phyloP scores from a whole-genome alignment of 2,329 filamentous ascomycete species.

The Aspergillus ibericus region DNA sequence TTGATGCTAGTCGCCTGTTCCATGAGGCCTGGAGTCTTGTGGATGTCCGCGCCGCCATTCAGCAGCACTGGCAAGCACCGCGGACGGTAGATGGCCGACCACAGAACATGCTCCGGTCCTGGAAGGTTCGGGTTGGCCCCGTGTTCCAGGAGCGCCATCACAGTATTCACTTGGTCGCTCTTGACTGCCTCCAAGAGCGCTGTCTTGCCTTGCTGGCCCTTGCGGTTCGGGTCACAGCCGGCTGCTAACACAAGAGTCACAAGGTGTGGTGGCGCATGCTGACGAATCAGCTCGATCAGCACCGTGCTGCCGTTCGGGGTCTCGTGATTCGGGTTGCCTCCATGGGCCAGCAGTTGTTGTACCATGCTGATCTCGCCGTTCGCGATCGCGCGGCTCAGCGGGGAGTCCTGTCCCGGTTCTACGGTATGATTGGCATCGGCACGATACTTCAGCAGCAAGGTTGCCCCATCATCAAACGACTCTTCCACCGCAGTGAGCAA shows the following conservation, averaged over 20 bases:
- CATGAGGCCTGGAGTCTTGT: conserved; percentile 63
- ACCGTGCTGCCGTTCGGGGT: conserved; percentile 61
- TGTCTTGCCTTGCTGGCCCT: conserved; percentile 63
- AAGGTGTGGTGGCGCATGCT: conserved; percentile 55
- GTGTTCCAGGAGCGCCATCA: conserved; percentile 56
- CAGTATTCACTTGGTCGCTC: conserved; percentile 57
- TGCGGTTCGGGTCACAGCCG: conserved; percentile 58
- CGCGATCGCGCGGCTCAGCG: conserved; percentile 53
- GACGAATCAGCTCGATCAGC: conserved; percentile 61
- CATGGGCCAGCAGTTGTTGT: conserved; percentile 62
- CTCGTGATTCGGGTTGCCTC: conserved; percentile 57
- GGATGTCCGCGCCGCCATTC: conserved; percentile 58
- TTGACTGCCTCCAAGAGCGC: conserved; percentile 64
- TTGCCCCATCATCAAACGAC: conserved; percentile 58
- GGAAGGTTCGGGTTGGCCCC: conserved; percentile 68
- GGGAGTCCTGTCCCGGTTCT: conserved; percentile 55
- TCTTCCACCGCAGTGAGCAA: conserved; percentile 54
- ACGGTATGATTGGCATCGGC: conserved; percentile 57
- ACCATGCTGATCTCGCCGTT: conserved; percentile 58
- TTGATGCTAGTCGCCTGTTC: conserved; percentile 64
- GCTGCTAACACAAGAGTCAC: conserved; percentile 62
- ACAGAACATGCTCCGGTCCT: conserved; percentile 67
- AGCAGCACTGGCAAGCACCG: conserved; percentile 61
- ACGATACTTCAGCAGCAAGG: conserved; percentile 64
- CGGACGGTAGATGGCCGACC: conserved; percentile 63